A percentile compares a stretch with the other conserved stretches of the same genome.
Conservation (phyloP, 2,329 filamentous ascomycete genomes). For the Dichotomopilus funicola region DNA sequence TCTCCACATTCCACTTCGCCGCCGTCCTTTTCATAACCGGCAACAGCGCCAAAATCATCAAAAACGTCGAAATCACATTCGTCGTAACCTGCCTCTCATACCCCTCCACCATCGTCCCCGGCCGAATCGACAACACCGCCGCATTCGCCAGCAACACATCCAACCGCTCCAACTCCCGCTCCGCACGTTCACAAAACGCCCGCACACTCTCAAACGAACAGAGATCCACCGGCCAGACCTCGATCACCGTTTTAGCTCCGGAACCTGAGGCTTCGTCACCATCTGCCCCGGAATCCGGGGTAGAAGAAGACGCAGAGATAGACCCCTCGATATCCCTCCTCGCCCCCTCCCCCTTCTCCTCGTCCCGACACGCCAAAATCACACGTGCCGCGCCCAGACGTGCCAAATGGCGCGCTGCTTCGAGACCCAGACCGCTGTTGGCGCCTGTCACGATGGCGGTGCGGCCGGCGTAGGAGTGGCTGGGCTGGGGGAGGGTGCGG, state of each 20-base stretch:
- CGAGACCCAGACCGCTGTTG: constrained; percentile 34
- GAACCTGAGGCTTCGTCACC: no score
- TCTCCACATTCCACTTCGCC: constrained; percentile 14
- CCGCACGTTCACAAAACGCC: constrained; percentile 32
- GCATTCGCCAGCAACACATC: constrained; percentile 41
- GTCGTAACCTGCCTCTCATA: constrained; percentile 39
- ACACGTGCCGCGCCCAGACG: constrained; percentile 32
- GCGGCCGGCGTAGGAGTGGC: constrained; percentile 22
- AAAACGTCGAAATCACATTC: constrained; percentile 42
- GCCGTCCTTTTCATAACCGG: constrained; percentile 36
- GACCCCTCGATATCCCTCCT: constrained; percentile 30
- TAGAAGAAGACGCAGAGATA: constrained; percentile 15
- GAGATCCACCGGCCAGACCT: constrained; percentile 48
- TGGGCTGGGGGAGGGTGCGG: constrained; percentile 18
- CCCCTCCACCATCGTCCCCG: constrained; percentile 29
- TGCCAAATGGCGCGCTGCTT: constrained; percentile 34
- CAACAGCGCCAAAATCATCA: constrained; percentile 39
- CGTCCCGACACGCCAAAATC: constrained; percentile 34
- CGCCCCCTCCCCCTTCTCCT: constrained; percentile 34
- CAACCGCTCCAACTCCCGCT: constrained; percentile 32
- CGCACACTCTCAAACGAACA: constrained; percentile 39
- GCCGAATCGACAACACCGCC: constrained; percentile 22
- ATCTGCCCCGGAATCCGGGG: neutral
- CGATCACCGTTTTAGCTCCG: no score
- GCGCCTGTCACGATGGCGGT: constrained; percentile 34